These are phyloP conservation scores for Colletotrichum viniferum DNA, from an alignment of 2,329 filamentous ascomycete genomes.

Conservation along the genomic window DNA sequence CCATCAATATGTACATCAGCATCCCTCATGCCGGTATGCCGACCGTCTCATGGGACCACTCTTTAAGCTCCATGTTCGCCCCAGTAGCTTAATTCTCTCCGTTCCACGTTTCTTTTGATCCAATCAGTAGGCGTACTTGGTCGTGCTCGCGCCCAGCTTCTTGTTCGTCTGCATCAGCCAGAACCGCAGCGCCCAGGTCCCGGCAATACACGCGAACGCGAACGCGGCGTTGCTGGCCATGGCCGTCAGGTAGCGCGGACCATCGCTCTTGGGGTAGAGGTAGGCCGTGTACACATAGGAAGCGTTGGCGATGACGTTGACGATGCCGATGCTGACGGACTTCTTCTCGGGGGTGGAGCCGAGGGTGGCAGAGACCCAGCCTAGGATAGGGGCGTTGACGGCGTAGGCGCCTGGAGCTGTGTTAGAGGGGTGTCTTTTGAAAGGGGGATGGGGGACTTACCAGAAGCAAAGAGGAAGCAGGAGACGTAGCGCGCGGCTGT, in stretches of 20 bases:
- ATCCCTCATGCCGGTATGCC: background rate
- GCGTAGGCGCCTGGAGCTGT: constrained; percentile 32
- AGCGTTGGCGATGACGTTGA: constrained; percentile 47
- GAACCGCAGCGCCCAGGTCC: constrained; percentile 27
- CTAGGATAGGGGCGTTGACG: constrained; percentile 38
- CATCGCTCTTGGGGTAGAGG: constrained; percentile 43
- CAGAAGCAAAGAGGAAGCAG: constrained; percentile 37
- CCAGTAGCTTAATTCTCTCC: background rate
- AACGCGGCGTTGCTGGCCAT: constrained; percentile 35
- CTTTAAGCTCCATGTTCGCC: background rate
- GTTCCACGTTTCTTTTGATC: background rate
- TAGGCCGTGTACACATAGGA: constrained; percentile 52
- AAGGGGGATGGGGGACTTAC: background rate
- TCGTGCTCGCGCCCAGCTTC: constrained; percentile 24
- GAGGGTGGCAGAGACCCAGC: constrained; percentile 45
- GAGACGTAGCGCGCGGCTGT: constrained; percentile 34
- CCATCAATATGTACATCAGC: background rate
- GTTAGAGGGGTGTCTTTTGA: background rate
- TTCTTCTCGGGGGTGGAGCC: constrained; percentile 50
- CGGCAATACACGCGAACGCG: constrained; percentile 28
- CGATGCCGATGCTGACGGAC: constrained; percentile 43
- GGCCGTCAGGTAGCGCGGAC: constrained; percentile 44
- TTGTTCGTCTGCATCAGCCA: constrained; percentile 29
- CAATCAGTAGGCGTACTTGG: constrained; percentile 22
- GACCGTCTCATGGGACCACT: background rate